These are phyloP conservation scores for Dillenia suffruticosa DNA, from an alignment of 164 flowering plant genomes.

Conservation along the genomic window DNA sequence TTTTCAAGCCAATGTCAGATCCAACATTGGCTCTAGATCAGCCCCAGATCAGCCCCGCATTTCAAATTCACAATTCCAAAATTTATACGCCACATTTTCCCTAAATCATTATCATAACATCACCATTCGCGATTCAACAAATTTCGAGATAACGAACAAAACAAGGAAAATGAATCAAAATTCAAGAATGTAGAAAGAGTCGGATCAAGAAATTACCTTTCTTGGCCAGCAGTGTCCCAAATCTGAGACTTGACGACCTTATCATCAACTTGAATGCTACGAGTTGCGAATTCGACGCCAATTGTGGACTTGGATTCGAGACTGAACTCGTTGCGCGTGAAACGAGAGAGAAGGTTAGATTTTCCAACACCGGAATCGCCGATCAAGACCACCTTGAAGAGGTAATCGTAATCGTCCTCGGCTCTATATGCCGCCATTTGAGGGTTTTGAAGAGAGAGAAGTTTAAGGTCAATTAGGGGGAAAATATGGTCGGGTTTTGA, in stretches of 20 bases:
- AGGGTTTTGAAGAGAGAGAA: too few relatives aligned
- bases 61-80: too few relatives aligned
- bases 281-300: constrained; percentile 74
- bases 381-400: constrained; percentile 70
- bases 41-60: too few relatives aligned
- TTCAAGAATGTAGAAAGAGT: not conserved
- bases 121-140: not conserved
- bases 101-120: not conserved
- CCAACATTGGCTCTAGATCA: too few relatives aligned
- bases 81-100: too few relatives aligned
- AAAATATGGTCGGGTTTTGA: too few relatives aligned
- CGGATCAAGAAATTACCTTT: constrained; percentile 31
- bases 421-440: constrained; percentile 48
- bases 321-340: constrained; percentile 63
- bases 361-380: constrained; percentile 76
- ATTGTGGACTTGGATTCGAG: constrained; percentile 70
- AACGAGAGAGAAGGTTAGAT: constrained; percentile 53
- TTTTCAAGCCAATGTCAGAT: too few relatives aligned
- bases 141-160: not conserved
- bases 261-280: constrained; percentile 61
- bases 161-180: not conserved
- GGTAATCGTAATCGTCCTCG: constrained; percentile 74
- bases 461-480: too few relatives aligned
- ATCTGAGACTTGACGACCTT: constrained; percentile 76
- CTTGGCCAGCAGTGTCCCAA: constrained; percentile 82